Conservation (phyloP, 331 rosid species). For the Malus hybrid region DNA sequence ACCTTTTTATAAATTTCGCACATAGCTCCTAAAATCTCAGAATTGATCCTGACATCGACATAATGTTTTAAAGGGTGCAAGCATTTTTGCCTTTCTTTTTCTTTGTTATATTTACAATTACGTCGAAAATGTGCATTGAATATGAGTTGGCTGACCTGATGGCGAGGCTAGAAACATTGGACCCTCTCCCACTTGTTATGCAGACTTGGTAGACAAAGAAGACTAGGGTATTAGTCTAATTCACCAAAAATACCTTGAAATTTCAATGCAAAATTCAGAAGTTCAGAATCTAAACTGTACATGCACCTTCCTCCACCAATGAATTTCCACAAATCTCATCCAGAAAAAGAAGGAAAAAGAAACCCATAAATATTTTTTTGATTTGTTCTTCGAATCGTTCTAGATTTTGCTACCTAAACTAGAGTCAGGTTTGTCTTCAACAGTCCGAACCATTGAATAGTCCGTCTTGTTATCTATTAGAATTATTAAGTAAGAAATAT, state of each 20-base stretch:
- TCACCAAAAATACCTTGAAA: neutral
- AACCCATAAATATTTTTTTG: neutral
- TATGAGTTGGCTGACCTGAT: neutral
- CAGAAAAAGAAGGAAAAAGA: neutral
- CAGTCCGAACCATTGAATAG: too few relatives aligned
- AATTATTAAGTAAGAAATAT: too few relatives aligned
- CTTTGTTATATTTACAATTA: neutral
- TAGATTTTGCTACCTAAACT: neutral
- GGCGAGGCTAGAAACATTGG: slow-evolving; percentile 19
- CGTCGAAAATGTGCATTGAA: neutral
- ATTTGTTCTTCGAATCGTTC: neutral
- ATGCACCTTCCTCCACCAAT: neutral
- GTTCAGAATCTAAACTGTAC: neutral
- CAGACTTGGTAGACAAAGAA: too few relatives aligned
- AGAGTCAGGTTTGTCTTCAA: too few relatives aligned
- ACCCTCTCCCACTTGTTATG: neutral
- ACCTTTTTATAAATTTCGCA: too few relatives aligned
- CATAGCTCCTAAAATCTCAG: accelerated
- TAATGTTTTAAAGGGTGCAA: neutral
- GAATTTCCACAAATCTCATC: neutral
- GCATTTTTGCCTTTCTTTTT: too few relatives aligned
- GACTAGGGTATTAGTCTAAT: neutral
- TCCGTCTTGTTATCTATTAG: too few relatives aligned
- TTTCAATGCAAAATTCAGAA: neutral
- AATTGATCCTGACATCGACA: neutral